Evolutionary conservation across 768 basidiomycete genomes (phyloP), one percentile per base, ranked within the genome.

Genomic region (Pleurotus sapidus): DNA sequence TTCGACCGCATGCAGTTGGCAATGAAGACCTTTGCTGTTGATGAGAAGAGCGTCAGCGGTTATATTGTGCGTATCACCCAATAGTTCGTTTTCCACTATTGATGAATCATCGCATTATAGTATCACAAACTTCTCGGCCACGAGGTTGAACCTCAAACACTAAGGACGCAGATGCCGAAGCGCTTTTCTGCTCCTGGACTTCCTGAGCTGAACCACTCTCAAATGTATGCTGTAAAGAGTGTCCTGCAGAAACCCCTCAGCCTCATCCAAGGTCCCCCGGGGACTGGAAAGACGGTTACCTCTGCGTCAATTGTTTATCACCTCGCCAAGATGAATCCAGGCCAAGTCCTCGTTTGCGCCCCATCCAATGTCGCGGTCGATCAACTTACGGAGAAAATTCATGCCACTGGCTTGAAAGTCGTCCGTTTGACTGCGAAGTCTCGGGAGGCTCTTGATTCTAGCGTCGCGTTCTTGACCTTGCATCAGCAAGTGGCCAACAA

Each of bases 311-410:
- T 97, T 63, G 97, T 99, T 46, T 93, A 98, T 71, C 96, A 99
- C 69, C 87, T 99, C 17, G 95, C 95, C 40, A 98, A 98, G 78
- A 98, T 99, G 96, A 98, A 98, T 67, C 95, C 95, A 0, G 96
- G 96, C 49, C 97, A 98, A 73, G 97, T 99, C 42, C 91, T 99
- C 50, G 97, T 99, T 60, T 95, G 95, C 69, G 97, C 97, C 6
- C 97, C 97, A 0, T 98, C 96, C 54, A 99, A 99, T 74, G 97
- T 99, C 64, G 97, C 97, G 46, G 97, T 99, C 58, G 97, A 99
- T 68, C 97, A 99, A 68, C 84, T 99, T 56, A 97, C 96, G 18
- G 97, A 98, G 75, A 98, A 98, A 78, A 98, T 99, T 60, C 97
- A 98, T 67, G 78, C 87, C n/a, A 98, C 97, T n/a, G 96, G 97